Evolutionary conservation across 129 eudicot species (phyloP).

Genomic region (Mikania micrantha): DNA sequence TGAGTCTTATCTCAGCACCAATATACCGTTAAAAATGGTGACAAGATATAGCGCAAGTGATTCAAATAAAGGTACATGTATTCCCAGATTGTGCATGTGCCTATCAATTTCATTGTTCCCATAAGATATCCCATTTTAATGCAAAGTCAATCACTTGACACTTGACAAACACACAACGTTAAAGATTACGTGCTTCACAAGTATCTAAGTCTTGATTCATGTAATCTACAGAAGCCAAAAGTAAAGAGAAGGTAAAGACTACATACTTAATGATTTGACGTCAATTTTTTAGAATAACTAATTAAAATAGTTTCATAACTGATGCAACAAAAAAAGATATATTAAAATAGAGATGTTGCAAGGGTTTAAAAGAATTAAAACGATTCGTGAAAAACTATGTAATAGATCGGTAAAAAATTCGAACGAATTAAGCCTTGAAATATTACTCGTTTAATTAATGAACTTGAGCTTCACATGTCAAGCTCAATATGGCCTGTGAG

Average conservation of each 20-base stretch:
- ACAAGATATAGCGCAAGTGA: not conserved
- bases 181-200: conserved; percentile 8
- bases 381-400: too few species aligned
- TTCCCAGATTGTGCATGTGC: conserved; percentile 11
- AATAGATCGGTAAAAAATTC: too few species aligned
- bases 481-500: too few species aligned
- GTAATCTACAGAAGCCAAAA: not conserved
- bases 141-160: conserved; percentile 27
- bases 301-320: too few species aligned
- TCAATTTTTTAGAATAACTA: not conserved
- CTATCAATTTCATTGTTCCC: conserved; percentile 11
- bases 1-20: too few species aligned
- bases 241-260: not conserved
- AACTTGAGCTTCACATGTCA: too few species aligned
- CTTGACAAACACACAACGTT: conserved; percentile 17
- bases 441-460: too few species aligned
- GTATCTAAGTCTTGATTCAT: not conserved
- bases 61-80: not conserved
- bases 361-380: too few species aligned
- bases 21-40: too few species aligned
- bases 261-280: not conserved
- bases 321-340: too few species aligned
- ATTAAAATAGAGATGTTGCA: too few species aligned
- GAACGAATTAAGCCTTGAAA: too few species aligned
- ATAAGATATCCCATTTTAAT: conserved; percentile 16